Evolutionary conservation across 805 yeast genomes (phyloP).

Genomic region (Starmerella roubikii): DNA sequence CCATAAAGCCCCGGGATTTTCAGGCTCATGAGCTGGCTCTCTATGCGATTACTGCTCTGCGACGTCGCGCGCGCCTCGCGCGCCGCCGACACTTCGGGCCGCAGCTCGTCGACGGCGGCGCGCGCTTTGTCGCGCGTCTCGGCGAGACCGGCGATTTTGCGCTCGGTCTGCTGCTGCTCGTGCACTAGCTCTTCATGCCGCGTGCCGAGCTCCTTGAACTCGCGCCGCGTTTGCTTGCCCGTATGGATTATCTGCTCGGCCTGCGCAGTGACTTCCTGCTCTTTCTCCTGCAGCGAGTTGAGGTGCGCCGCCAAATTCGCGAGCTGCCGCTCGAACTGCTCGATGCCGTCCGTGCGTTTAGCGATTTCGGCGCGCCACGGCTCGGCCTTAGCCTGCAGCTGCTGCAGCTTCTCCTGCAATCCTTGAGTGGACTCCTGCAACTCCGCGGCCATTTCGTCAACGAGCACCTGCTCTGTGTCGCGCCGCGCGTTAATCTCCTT

Average conservation of each 20-base stretch:
- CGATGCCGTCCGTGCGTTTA: constrained; percentile 33
- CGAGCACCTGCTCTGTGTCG: constrained; percentile 34
- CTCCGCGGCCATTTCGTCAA: constrained; percentile 50
- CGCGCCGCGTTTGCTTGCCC: constrained; percentile 27
- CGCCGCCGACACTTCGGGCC: constrained; percentile 42
- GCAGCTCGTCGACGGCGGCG: constrained; percentile 37
- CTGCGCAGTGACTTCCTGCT: constrained; percentile 30
- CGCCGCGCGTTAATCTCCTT: constrained; percentile 30
- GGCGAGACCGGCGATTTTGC: not conserved
- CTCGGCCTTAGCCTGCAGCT: constrained; percentile 49
- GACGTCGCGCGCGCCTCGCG: constrained; percentile 39
- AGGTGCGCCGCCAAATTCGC: constrained; percentile 53
- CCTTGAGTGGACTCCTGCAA: constrained; percentile 63
- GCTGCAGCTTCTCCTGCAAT: constrained; percentile 50
- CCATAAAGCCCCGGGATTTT: constrained; percentile 78
- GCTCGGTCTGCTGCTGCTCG: constrained; percentile 30
- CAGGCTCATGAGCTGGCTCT: constrained; percentile 51
- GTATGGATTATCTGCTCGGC: constrained; percentile 29
- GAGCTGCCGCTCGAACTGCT: constrained; percentile 48
- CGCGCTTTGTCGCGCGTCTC: constrained; percentile 20
- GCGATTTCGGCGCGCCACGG: constrained; percentile 65
- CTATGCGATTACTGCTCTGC: constrained; percentile 61
- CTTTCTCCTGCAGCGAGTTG: constrained; percentile 41
- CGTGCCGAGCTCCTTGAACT: constrained; percentile 24
- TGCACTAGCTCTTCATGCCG: constrained; percentile 16